Percentiles rank a stretch among this genome's conserved stretches.
These are phyloP conservation scores for Colletotrichum incanum DNA, from an alignment of 2,329 filamentous ascomycete genomes.

Conservation along the genomic window DNA sequence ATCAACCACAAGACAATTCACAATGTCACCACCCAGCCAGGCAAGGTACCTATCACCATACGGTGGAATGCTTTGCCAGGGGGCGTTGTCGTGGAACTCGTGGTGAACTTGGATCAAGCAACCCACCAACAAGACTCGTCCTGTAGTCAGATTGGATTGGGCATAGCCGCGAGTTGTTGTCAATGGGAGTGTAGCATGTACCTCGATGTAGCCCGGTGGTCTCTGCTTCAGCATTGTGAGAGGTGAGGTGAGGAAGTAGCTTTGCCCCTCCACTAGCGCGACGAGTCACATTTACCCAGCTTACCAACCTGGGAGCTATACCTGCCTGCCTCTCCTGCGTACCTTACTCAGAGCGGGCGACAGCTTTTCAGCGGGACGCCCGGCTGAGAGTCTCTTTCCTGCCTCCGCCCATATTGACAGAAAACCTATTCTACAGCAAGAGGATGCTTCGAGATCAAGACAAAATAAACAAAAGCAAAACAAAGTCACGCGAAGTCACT, in stretches of 20 bases:
- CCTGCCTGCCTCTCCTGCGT: background rate
- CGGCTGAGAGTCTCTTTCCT: constrained; percentile 2
- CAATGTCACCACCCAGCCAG: constrained; percentile 3
- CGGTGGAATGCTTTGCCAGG: constrained; percentile 14
- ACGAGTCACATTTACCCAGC: background rate
- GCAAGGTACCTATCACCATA: constrained; percentile 23
- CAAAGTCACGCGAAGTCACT: constrained; percentile 28
- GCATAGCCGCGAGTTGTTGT: background rate
- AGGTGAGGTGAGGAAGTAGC: constrained; percentile 7
- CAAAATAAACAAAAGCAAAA: background rate
- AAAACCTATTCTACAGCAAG: background rate
- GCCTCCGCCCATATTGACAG: background rate
- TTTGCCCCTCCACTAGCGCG: constrained; percentile 2
- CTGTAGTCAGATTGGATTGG: background rate
- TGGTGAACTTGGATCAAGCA: background rate
- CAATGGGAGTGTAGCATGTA: background rate
- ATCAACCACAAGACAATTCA: background rate
- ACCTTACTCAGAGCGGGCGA: background rate
- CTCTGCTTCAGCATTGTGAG: background rate
- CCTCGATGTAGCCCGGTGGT: background rate
- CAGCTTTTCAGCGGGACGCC: constrained; percentile 20
- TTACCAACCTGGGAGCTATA: constrained; percentile 7
- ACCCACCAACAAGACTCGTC: background rate
- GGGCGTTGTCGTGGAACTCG: constrained; percentile 1
- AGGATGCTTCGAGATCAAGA: background rate